phyloP scores from a whole-genome alignment of 441 rosid species.

The Gossypium davidsonii region DNA sequence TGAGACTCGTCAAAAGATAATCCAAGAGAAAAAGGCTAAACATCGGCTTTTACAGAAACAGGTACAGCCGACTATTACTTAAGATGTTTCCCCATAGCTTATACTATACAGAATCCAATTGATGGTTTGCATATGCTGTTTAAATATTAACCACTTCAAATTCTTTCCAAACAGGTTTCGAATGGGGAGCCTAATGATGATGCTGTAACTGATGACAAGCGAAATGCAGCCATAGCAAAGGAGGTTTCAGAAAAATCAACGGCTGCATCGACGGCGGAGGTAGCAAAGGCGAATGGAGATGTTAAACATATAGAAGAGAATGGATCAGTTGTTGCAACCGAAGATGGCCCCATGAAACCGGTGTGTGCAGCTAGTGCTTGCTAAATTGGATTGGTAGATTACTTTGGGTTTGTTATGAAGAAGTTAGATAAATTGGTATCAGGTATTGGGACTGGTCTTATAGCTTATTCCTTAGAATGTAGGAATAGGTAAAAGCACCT shows the following conservation, averaged over 20 bases:
- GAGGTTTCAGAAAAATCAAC: slow-evolving; percentile 17
- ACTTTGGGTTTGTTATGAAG: neutral
- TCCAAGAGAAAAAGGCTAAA: slow-evolving; percentile 74
- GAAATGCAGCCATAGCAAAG: slow-evolving; percentile 19
- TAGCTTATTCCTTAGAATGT: neutral
- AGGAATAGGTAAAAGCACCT: neutral
- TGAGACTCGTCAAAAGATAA: slow-evolving; percentile 66
- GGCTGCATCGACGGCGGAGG: neutral
- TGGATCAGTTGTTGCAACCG: slow-evolving; percentile 19
- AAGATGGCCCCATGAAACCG: slow-evolving; percentile 18
- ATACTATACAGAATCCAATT: neutral
- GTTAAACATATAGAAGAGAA: slow-evolving; percentile 28
- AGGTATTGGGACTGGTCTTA: neutral
- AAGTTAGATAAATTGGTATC: neutral
- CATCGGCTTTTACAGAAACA: slow-evolving; percentile 61
- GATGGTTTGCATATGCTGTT: neutral
- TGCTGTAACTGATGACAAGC: slow-evolving; percentile 14
- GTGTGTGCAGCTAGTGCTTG: slow-evolving; percentile 42
- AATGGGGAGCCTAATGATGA: slow-evolving; percentile 31
- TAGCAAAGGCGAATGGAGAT: slow-evolving; percentile 32
- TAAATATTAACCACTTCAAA: neutral
- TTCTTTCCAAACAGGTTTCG: slow-evolving; percentile 30
- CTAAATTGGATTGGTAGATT: slow-evolving; percentile 19
- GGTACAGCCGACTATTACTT: slow-evolving; percentile 18
- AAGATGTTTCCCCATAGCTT: neutral